phyloP scores from a whole-genome alignment of 345 rosid genomes.

The Populus nigra region DNA sequence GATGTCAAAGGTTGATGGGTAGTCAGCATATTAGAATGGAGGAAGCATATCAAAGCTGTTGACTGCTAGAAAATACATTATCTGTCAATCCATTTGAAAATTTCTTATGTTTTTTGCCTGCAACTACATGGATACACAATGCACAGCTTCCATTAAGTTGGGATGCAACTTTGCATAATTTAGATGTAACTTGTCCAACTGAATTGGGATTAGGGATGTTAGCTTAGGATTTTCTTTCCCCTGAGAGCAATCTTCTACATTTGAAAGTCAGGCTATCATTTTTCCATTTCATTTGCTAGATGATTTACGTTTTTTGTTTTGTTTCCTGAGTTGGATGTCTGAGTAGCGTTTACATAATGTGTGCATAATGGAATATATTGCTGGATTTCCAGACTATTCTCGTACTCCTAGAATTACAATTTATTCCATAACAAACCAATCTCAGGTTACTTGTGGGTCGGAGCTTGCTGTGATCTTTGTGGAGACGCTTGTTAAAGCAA shows the following conservation, averaged over 20 bases:
- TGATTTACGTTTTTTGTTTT: neutral
- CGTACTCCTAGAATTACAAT: neutral
- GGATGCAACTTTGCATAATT: neutral
- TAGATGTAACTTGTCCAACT: neutral
- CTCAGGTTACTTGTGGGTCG: slow-evolving; percentile 88
- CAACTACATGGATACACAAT: too few species aligned
- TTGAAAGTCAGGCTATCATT: neutral
- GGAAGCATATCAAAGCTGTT: neutral
- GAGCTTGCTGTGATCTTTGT: slow-evolving; percentile 77
- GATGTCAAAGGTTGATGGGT: neutral
- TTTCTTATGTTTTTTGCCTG: neutral
- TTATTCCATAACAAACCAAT: slow-evolving; percentile 1
- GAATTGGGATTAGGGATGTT: neutral
- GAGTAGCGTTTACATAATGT: neutral
- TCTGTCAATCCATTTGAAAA: neutral
- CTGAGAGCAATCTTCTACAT: neutral
- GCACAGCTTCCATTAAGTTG: neutral
- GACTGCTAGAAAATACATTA: neutral
- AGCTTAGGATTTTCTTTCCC: neutral
- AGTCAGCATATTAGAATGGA: neutral
- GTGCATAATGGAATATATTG: neutral
- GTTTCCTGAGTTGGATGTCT: neutral
- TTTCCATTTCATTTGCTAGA: neutral
- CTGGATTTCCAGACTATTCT: neutral
- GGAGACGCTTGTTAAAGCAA: slow-evolving; percentile 74